A percentile compares a stretch with the other conserved stretches of the same genome.
Conservation (phyloP, 805 yeast genomes). For the Saccharomycopsis selenospora region DNA sequence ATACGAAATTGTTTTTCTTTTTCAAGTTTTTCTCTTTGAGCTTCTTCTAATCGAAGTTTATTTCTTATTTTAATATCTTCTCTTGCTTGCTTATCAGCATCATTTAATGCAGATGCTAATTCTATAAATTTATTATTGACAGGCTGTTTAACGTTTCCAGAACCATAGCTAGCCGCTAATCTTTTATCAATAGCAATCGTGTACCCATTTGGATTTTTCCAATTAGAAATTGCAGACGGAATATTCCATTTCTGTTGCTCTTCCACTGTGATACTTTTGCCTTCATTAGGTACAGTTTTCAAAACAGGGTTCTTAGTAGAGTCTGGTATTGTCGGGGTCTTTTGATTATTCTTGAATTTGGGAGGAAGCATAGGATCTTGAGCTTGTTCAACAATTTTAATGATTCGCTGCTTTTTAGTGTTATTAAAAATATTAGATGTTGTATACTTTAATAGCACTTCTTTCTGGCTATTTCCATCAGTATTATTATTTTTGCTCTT, state of each 20-base stretch:
- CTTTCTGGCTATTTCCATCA: background rate
- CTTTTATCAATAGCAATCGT: constrained; percentile 77
- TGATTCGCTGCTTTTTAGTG: constrained; percentile 32
- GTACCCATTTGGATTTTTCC: constrained; percentile 92
- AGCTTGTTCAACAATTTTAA: constrained; percentile 60
- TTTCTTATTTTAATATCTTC: constrained; percentile 47
- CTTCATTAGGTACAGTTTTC: constrained; percentile 42
- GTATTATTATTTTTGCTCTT: background rate
- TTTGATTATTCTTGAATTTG: constrained; percentile 59
- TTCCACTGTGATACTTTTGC: constrained; percentile 47
- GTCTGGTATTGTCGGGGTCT: constrained; percentile 55
- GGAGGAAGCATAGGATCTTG: constrained; percentile 87
- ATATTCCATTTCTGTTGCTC: constrained; percentile 79
- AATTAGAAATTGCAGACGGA: constrained; percentile 87
- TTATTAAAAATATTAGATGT: background rate
- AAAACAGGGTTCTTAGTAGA: constrained; percentile 53
- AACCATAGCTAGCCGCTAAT: constrained; percentile 47
- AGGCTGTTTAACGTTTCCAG: constrained; percentile 23
- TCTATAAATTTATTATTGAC: constrained; percentile 53
- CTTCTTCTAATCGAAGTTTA: constrained; percentile 40
- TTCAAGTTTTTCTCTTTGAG: constrained; percentile 41
- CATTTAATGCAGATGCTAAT: constrained; percentile 64
- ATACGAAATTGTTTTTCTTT: constrained; percentile 45
- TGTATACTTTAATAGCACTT: background rate
- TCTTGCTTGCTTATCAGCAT: constrained; percentile 57